Conservation (phyloP, 139 green algal species). For the Nannochloris sp. region DNA sequence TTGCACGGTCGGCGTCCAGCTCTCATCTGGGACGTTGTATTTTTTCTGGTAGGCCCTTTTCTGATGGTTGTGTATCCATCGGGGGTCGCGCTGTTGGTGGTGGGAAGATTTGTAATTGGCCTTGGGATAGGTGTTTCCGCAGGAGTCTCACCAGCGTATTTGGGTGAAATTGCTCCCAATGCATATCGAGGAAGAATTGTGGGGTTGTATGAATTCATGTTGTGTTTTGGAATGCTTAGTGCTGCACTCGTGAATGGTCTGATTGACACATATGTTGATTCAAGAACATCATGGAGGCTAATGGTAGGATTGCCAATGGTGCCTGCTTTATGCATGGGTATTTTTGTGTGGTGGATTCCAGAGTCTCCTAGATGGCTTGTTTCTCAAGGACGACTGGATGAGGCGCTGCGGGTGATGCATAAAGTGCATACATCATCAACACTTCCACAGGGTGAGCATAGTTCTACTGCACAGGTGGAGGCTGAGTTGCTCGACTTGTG, state of each 20-base stretch:
- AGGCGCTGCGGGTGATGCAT: conserved; percentile 63
- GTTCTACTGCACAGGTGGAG: conserved; percentile 48
- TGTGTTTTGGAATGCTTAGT: conserved; percentile 66
- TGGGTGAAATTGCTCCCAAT: conserved; percentile 70
- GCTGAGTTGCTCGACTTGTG: conserved; percentile 76
- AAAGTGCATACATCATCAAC: conserved; percentile 19
- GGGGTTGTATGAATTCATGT: conserved; percentile 61
- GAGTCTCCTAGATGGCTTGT: conserved; percentile 78
- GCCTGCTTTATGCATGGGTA: conserved; percentile 28
- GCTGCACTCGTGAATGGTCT: conserved; percentile 46
- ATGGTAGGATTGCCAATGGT: conserved; percentile 57
- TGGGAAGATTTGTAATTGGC: conserved; percentile 57
- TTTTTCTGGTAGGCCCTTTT: conserved; percentile 59
- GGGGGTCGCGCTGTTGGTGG: conserved; percentile 41
- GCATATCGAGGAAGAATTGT: conserved; percentile 45
- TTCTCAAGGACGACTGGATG: conserved; percentile 45
- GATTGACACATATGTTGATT: conserved; percentile 23
- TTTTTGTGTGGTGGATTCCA: conserved; percentile 54
- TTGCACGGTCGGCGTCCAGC: conserved; percentile 54
- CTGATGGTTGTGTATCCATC: conserved; percentile 50
- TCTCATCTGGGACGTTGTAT: conserved; percentile 45
- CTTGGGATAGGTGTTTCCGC: conserved; percentile 70
- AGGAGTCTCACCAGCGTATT: conserved; percentile 69
- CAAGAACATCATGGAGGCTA: conserved; percentile 45
- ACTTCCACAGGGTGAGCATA: conserved; percentile 17